Percentiles rank a stretch among this genome's conserved stretches.
phyloP scores from a whole-genome alignment of 2,329 filamentous ascomycete species.

The Botrytis pseudocinerea region DNA sequence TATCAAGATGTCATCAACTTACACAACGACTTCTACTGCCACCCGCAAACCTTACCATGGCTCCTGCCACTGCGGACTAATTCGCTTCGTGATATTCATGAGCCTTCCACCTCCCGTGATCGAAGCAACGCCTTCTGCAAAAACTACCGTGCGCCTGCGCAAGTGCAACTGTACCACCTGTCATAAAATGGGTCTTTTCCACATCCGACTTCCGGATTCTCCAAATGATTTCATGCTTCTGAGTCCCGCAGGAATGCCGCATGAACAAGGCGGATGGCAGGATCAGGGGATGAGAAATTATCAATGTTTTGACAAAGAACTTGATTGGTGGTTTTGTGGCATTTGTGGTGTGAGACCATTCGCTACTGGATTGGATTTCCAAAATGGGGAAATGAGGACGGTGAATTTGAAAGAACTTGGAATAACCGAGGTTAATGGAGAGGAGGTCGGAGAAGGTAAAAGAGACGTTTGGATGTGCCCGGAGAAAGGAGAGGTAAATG shows the following conservation, averaged over 20 bases:
- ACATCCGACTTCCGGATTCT: slow-evolving; percentile 45
- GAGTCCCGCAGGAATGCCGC: slow-evolving; percentile 39
- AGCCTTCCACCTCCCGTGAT: slow-evolving; percentile 44
- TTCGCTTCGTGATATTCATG: slow-evolving; percentile 47
- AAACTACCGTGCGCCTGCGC: slow-evolving; percentile 32
- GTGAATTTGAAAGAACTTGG: slow-evolving; percentile 25
- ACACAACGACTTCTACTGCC: slow-evolving; percentile 1
- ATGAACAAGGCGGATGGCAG: slow-evolving; percentile 40
- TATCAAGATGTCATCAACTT: slow-evolving; percentile 3
- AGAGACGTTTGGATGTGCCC: slow-evolving; percentile 39
- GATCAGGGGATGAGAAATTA: slow-evolving; percentile 48
- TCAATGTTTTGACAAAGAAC: slow-evolving; percentile 37
- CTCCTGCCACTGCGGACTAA: slow-evolving; percentile 50
- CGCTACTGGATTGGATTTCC: slow-evolving; percentile 38
- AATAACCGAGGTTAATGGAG: slow-evolving; percentile 21
- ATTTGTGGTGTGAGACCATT: slow-evolving; percentile 50
- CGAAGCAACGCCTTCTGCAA: slow-evolving; percentile 25
- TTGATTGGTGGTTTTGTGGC: slow-evolving; percentile 50
- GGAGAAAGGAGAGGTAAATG: slow-evolving; percentile 35
- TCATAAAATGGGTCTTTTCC: slow-evolving; percentile 50
- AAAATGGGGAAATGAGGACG: slow-evolving; percentile 39
- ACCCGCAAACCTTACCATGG: slow-evolving; percentile 41
- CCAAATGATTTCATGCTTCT: slow-evolving; percentile 50
- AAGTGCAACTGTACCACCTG: slow-evolving; percentile 53
- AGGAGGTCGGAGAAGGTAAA: slow-evolving; percentile 26